These are phyloP conservation scores for Didymella arachidicola DNA, from an alignment of 2,329 filamentous ascomycete species.

Conservation along the genomic window DNA sequence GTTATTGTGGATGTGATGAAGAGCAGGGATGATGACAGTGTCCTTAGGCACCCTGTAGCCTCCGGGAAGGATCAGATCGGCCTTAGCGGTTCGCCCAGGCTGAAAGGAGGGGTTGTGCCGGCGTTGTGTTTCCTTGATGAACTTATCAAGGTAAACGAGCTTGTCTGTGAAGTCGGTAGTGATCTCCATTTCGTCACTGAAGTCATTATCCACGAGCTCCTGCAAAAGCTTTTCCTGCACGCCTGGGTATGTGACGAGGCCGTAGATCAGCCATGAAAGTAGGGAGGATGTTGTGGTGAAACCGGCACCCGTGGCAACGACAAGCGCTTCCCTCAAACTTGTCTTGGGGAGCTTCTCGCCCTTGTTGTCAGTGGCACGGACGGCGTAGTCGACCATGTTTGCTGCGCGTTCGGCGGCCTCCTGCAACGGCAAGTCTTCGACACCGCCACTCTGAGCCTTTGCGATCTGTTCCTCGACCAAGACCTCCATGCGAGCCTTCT, in stretches of 20 bases:
- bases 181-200: slow-evolving; percentile 29
- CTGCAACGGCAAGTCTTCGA: slow-evolving; percentile 46
- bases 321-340: slow-evolving; percentile 52
- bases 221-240: slow-evolving; percentile 33
- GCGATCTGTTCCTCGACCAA: slow-evolving; percentile 29
- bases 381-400: slow-evolving; percentile 45
- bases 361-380: slow-evolving; percentile 33
- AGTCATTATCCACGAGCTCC: slow-evolving; percentile 30
- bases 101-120: slow-evolving; percentile 51
- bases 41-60: slow-evolving; percentile 65
- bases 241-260: slow-evolving; percentile 27
- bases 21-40: slow-evolving; percentile 61
- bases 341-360: slow-evolving; percentile 30
- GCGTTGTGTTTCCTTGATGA: slow-evolving; percentile 37
- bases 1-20: slow-evolving; percentile 60
- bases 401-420: slow-evolving; percentile 50
- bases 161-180: slow-evolving; percentile 29
- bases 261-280: slow-evolving; percentile 33
- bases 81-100: slow-evolving; percentile 64
- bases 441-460: slow-evolving; percentile 23
- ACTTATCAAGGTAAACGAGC: slow-evolving; percentile 30
- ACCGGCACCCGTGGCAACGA: slow-evolving; percentile 41
- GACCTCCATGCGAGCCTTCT: slow-evolving; percentile 28
- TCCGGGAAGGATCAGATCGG: slow-evolving; percentile 65
- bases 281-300: slow-evolving; percentile 36